A percentile compares a stretch with the other conserved stretches of the same genome.
Evolutionary conservation across 2,329 filamentous ascomycete genomes (phyloP).

Genomic region (Pestalotiopsis sp.): DNA sequence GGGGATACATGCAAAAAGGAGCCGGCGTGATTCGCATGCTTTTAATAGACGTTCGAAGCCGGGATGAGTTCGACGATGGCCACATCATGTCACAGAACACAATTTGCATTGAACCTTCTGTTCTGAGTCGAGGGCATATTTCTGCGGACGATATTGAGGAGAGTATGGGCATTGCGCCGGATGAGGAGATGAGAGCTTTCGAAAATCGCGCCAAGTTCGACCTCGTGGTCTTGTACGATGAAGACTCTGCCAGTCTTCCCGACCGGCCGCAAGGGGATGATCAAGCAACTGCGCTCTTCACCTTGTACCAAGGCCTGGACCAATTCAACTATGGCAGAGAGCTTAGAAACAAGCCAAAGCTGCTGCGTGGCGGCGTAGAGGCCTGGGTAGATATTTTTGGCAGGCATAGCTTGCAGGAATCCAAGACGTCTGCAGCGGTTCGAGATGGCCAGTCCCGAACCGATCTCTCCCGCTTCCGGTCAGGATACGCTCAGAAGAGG

Average conservation of each 20-base stretch:
- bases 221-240: constrained; percentile 88
- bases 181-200: constrained; percentile 77
- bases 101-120: constrained; percentile 84
- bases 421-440: constrained; percentile 25
- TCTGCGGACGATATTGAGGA: constrained; percentile 66
- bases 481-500: constrained; percentile 30
- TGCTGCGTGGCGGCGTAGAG: constrained; percentile 81
- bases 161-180: constrained; percentile 70
- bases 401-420: constrained; percentile 58
- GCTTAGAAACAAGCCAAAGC: constrained; percentile 71
- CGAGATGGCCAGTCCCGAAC: constrained; percentile 17
- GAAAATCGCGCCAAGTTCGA: constrained; percentile 76
- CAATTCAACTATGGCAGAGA: constrained; percentile 83
- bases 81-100: constrained; percentile 84
- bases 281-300: constrained; percentile 62
- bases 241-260: constrained; percentile 60
- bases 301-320: constrained; percentile 77
- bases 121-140: constrained; percentile 70
- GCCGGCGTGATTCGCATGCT: constrained; percentile 65
- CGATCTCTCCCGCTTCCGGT: constrained; percentile 19
- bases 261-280: constrained; percentile 33
- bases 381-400: constrained; percentile 89
- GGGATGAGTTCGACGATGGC: constrained; percentile 82
- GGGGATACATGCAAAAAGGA: constrained; percentile 65
- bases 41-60: constrained; percentile 81